Percentiles rank a stretch among this genome's conserved stretches.
These are phyloP conservation scores for Blastobotrys chiropterorum DNA, from an alignment of 805 yeast genomes.

Conservation along the genomic window DNA sequence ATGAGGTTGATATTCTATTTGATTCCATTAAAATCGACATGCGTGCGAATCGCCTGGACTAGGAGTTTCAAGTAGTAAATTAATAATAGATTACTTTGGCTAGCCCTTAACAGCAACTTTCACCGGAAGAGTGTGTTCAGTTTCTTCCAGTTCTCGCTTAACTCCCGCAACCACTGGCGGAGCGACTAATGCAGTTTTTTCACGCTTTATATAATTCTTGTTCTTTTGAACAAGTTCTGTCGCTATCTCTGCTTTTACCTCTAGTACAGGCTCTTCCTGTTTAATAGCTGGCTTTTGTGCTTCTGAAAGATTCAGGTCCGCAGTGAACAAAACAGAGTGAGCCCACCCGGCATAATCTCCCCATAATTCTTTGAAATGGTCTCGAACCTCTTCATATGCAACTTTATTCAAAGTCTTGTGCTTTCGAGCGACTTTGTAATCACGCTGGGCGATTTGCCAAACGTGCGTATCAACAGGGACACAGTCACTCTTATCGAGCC, in stretches of 20 bases:
- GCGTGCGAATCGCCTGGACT: neutral
- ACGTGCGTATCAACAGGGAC: constrained; percentile 98
- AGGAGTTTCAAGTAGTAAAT: no score
- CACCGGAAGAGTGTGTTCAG: no score
- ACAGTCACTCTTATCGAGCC: constrained; percentile 73
- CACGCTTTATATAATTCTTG: no score
- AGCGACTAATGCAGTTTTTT: no score
- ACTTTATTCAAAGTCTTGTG: constrained; percentile 44
- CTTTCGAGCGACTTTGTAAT: constrained; percentile 51
- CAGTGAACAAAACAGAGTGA: constrained; percentile 86
- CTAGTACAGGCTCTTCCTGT: no score
- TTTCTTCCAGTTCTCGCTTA: no score
- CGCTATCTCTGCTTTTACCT: no score
- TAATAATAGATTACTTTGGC: no score
- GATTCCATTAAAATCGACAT: neutral
- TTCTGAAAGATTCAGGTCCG: constrained; percentile 44
- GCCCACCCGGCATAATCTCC: constrained; percentile 98
- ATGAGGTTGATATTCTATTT: neutral
- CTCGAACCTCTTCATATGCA: constrained; percentile 51
- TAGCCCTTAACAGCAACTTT: no score
- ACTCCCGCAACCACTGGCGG: no score
- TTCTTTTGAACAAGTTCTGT: no score
- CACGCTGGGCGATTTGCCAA: constrained; percentile 78
- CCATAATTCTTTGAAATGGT: constrained; percentile 62
- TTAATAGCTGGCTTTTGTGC: neutral